Base-by-base conservation (phyloP, 2,329 filamentous ascomycete species). In the Aspergillus sp. region DNA sequence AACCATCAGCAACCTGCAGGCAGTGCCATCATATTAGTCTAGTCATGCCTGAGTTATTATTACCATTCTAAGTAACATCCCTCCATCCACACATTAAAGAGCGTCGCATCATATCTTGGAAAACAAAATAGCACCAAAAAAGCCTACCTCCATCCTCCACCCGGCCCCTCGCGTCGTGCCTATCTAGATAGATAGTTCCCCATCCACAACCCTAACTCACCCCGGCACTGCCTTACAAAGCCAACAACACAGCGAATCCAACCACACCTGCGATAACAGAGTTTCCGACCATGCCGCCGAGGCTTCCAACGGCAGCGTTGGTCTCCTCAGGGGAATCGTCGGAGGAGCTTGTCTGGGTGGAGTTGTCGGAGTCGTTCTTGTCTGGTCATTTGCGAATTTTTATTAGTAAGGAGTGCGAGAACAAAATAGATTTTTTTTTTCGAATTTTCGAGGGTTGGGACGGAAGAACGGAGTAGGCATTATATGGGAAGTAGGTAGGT, bases 401-500 rank as follows among this genome's bases (percentile, higher is more conserved):
- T 27, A 33, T 22, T 17, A 22, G 40, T 47, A 27, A 12, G 7
- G 34, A n/a, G 15, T 2, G 15, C 12, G 12, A 3, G 15, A 37
- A 37, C 15, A 4, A 30, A 30, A 11, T 1, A 9, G 9, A 30
- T 4, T 4, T 4, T 30, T 30, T 30, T 30, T 8, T 30, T 20
- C 20, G 20, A 20, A 30, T 30, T 30, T 30, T 9, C 8, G 27
- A 30, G 27, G 27, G 27, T 30, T 9, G 27, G 11, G 27, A 11
- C 4, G 27, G 9, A 11, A 30, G 11, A 30, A n/a, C 40, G 45
- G 61, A 44, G 37, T 58, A 58, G 49, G 59, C 58, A 57, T 60
- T 41, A 41, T 46, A 45, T 52, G 62, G 60, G 62, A 54, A 33
- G 59, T 54, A 49, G 63, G 52, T 64, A 57, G 61, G 34, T 67